Percentiles rank a stretch among this genome's conserved stretches.
These are phyloP conservation scores for Acer saccharum DNA, from an alignment of 345 rosid species.

Conservation along the genomic window DNA sequence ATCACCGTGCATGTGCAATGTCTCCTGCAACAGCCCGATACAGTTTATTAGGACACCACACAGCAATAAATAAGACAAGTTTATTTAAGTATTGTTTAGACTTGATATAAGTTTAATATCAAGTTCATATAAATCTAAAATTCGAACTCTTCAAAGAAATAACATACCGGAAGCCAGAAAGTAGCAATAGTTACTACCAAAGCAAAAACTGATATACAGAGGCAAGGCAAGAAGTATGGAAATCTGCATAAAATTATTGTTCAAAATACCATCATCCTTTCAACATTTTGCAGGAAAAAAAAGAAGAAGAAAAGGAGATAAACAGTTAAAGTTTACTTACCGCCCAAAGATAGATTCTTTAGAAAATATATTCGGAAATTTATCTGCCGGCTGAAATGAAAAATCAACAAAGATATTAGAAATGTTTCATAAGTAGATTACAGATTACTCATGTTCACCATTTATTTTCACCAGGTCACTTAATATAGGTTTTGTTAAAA, in stretches of 20 bases:
- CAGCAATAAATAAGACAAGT: too few relatives aligned
- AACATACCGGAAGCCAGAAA: slow-evolving; percentile 75
- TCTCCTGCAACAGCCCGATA: slow-evolving; percentile 50
- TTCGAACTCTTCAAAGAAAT: neutral
- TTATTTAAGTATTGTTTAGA: too few relatives aligned
- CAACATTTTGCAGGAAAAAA: neutral
- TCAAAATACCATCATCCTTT: neutral
- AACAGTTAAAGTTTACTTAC: slow-evolving; percentile 33
- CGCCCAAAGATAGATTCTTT: slow-evolving; percentile 71
- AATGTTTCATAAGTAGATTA: neutral
- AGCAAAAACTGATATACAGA: slow-evolving; percentile 62
- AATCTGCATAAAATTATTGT: slow-evolving; percentile 52
- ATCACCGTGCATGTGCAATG: slow-evolving; percentile 61
- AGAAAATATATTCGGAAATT: slow-evolving; percentile 68
- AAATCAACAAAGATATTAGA: slow-evolving; percentile 9
- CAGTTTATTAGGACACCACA: too few relatives aligned
- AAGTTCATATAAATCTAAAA: too few relatives aligned
- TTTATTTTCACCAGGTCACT: too few relatives aligned
- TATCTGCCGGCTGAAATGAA: slow-evolving; percentile 75
- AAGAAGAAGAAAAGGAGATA: neutral
- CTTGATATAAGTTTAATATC: too few relatives aligned
- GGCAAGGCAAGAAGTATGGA: slow-evolving; percentile 80
- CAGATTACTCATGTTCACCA: too few relatives aligned
- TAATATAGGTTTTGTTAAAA: too few relatives aligned
- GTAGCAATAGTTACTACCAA: slow-evolving; percentile 50